Conservation (phyloP, 164 flowering plant genomes). For the Umbilicus rupestris region DNA sequence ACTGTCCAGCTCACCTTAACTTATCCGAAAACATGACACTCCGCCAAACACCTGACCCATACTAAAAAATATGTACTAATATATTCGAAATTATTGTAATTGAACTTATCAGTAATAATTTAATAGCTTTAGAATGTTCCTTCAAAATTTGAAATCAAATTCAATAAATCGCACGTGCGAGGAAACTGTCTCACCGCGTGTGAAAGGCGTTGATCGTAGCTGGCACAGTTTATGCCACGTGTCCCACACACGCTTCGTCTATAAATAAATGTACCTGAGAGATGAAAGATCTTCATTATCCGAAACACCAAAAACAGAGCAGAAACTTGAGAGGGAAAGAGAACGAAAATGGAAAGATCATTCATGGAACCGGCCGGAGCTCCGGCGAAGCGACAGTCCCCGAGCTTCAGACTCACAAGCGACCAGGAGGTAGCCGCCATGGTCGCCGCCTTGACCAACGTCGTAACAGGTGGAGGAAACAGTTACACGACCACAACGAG, state of each 20-base stretch:
- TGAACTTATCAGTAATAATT: too few species aligned
- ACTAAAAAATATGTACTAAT: too few species aligned
- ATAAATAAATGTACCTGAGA: not conserved
- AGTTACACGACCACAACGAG: not conserved
- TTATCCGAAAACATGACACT: not conserved
- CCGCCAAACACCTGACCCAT: not conserved
- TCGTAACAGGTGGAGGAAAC: constrained; percentile 23
- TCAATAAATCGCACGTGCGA: too few species aligned
- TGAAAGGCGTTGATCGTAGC: too few species aligned
- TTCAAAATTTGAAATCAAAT: too few species aligned
- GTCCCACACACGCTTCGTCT: not conserved
- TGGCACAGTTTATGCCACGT: too few species aligned
- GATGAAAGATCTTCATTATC: not conserved
- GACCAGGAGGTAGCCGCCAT: constrained; percentile 44
- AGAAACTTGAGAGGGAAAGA: not conserved
- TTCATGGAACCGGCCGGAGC: not conserved
- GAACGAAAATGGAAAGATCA: not conserved
- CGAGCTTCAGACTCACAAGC: constrained; percentile 13
- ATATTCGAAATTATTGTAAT: too few species aligned
- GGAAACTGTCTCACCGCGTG: too few species aligned
- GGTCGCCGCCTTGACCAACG: constrained; percentile 32
- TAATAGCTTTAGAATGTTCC: too few species aligned
- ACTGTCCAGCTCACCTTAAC: not conserved
- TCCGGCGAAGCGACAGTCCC: too few species aligned
- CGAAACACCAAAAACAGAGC: constrained; percentile 1